Base-by-base conservation (phyloP, 1,284 basidiomycete species). In the Ceratobasidium sp. region DNA sequence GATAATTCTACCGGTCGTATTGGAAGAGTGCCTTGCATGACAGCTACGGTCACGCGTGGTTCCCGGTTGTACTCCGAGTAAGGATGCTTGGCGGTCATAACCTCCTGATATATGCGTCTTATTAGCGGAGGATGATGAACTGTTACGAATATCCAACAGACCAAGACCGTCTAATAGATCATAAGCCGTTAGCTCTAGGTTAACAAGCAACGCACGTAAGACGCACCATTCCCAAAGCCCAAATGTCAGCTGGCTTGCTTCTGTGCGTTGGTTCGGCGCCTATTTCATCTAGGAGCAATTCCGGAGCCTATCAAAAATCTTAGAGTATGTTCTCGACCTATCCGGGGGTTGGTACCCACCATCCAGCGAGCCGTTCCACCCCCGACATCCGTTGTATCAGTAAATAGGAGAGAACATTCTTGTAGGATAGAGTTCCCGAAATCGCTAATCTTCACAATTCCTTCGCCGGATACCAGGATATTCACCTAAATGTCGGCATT, bases 191-290 rank as follows among this genome's bases (percentile, higher is more conserved):
- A 44, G 14, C 9, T 9, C 31, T 14, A 41, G 27, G 0, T 1
- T 4, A 1, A 3, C 19, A 1, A 17, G 24, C 19, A 29, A 29
- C 9, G 19, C 2, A 14, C 11, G 36, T 27, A 9, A 29, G 15
- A 66, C 50, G 15, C 24, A 66, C 64, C 50, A 66, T 66, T 36
- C 64, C 64, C 31, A 66, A 44, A 8, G 64, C 64, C 41, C 54
- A 66, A 17, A 66, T 33, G 31, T 66, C 64, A 22, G 64, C 62
- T 22, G 60, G 60, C 44, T 24, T 63, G 24, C 60, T 63, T 14
- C 60, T 41, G 29, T 63, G 8, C 17, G n/a, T 24, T 8, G n/a
- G 15, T 4, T 45, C 60, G 1, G 44, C 41, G 19, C 17, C n/a
- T 6, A 50, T 29, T 64, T 64, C 41, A 2, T 36, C 62, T 4